Conservation (phyloP, 2,329 filamentous ascomycete genomes). For the Alternaria triticina region DNA sequence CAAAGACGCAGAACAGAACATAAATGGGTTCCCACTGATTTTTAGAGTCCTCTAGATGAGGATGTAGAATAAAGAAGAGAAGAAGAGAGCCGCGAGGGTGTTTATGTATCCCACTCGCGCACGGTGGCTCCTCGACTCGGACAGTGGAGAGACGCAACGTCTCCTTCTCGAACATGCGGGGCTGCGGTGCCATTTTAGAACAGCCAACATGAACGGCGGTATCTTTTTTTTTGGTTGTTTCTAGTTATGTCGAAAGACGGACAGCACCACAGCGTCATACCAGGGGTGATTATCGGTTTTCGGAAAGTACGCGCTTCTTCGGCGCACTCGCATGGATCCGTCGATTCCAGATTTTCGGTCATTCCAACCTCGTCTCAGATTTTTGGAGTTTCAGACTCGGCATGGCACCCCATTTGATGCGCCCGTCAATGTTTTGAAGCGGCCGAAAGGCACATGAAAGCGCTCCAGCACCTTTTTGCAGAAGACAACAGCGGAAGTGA, state of each 20-base stretch:
- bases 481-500: background rate
- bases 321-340: no score
- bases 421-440: no score
- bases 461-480: no score
- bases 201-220: rapidly evolving
- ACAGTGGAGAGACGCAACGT: background rate
- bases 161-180: background rate
- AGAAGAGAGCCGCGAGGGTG: background rate
- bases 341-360: background rate
- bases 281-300: no score
- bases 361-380: rapidly evolving
- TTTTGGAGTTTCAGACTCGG: rapidly evolving
- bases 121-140: background rate
- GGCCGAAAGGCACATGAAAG: no score
- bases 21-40: no score
- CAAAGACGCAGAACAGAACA: background rate
- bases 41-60: background rate
- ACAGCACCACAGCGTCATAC: background rate
- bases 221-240: background rate
- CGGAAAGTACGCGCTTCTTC: no score
- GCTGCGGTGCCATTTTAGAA: background rate
- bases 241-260: background rate
- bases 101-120: background rate
- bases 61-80: background rate
- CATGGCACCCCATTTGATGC: background rate